These are phyloP conservation scores for Coffea humblotiana DNA, from an alignment of 305 asterid species.

Conservation along the genomic window DNA sequence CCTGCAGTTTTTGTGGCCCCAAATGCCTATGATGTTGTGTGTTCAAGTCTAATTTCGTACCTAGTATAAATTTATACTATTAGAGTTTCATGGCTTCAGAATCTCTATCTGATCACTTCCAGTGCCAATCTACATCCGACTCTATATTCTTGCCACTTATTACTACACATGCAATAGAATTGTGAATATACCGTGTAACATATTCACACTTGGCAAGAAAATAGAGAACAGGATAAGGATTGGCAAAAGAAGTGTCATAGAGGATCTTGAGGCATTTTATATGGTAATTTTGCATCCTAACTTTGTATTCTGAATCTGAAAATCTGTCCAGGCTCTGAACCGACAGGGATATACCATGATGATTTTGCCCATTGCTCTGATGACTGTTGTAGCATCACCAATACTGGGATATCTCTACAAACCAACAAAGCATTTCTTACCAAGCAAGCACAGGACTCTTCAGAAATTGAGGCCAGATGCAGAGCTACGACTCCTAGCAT, in stretches of 20 bases:
- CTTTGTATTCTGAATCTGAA: not conserved
- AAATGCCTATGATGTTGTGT: not conserved
- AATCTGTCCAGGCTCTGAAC: slow-evolving; percentile 13
- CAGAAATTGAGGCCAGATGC: slow-evolving; percentile 23
- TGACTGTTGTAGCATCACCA: slow-evolving; percentile 26
- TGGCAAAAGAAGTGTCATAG: too few species aligned
- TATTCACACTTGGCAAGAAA: too few species aligned
- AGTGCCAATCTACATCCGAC: too few species aligned
- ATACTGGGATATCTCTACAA: slow-evolving; percentile 22
- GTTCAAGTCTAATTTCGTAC: not conserved
- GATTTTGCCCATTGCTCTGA: slow-evolving; percentile 15
- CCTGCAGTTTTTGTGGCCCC: not conserved
- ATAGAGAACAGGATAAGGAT: too few species aligned
- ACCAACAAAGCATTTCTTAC: slow-evolving; percentile 18
- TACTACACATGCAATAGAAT: too few species aligned
- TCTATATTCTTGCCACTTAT: too few species aligned
- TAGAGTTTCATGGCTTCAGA: too few species aligned
- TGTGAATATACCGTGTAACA: too few species aligned
- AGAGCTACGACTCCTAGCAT: slow-evolving; percentile 25
- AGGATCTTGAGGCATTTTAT: not conserved
- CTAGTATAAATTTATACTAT: not conserved
- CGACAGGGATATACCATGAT: slow-evolving; percentile 12
- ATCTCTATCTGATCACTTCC: too few species aligned
- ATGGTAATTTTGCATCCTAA: not conserved
- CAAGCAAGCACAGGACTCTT: slow-evolving; percentile 25